Evolutionary conservation across 2,329 filamentous ascomycete species (phyloP).

Genomic region (Penicillium sclerotiorum): DNA sequence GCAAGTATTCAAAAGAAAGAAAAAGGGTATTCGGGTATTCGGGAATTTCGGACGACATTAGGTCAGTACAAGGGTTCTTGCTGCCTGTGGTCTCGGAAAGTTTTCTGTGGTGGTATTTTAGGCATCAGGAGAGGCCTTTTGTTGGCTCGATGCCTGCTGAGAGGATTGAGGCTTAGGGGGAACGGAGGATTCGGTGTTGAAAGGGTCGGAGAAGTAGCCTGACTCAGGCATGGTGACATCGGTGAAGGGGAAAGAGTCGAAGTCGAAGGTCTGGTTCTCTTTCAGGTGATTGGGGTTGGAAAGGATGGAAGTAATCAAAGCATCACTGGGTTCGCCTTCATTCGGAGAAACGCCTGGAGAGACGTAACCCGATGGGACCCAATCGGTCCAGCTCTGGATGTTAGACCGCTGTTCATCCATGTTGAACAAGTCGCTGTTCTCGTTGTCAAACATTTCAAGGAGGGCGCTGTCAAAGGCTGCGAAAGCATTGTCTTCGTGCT

Average conservation of each 20-base stretch:
- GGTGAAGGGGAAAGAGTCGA: slow-evolving; percentile 36
- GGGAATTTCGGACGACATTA: neutral
- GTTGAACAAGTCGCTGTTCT: slow-evolving; percentile 34
- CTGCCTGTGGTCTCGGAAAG: too few species aligned
- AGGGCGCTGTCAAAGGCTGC: slow-evolving; percentile 43
- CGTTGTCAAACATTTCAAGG: slow-evolving; percentile 43
- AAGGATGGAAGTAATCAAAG: slow-evolving; percentile 40
- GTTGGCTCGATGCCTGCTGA: slow-evolving; percentile 14
- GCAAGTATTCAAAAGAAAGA: slow-evolving; percentile 13
- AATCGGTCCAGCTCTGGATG: slow-evolving; percentile 37
- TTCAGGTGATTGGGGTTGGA: slow-evolving; percentile 37
- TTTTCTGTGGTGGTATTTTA: too few species aligned
- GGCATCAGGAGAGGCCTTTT: slow-evolving; percentile 15
- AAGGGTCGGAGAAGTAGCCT: slow-evolving; percentile 39
- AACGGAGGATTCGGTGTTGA: slow-evolving; percentile 27
- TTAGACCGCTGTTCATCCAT: slow-evolving; percentile 32
- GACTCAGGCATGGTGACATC: slow-evolving; percentile 37
- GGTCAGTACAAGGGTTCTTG: too few species aligned
- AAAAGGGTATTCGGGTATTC: neutral
- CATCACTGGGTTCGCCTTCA: slow-evolving; percentile 25
- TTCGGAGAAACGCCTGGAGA: slow-evolving; percentile 34
- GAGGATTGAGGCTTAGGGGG: slow-evolving; percentile 26
- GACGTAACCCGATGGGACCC: slow-evolving; percentile 40
- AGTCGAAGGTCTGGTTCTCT: slow-evolving; percentile 25
- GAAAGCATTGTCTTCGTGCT: too few species aligned